A percentile compares a stretch with the other conserved stretches of the same genome.
Evolutionary conservation across 371 early-diverging fungal species (phyloP).

Genomic region (Lichtheimia corymbifera): DNA sequence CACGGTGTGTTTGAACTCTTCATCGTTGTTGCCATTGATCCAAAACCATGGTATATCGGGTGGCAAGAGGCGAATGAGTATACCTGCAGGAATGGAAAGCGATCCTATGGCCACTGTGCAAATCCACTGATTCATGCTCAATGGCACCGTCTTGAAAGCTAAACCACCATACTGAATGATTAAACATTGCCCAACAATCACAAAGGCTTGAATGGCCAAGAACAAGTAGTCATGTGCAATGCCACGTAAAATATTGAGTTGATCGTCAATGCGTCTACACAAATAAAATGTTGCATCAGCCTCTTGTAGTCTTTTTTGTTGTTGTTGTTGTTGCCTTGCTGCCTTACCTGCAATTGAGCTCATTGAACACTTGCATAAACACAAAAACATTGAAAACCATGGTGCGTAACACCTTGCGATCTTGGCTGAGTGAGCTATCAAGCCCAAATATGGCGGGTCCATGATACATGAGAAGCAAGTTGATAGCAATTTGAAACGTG

Average conservation of each 20-base stretch:
- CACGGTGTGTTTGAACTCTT: constrained; percentile 42
- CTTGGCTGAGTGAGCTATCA: background rate
- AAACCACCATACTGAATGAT: constrained; percentile 85
- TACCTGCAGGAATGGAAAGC: constrained; percentile 77
- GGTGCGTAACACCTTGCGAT: constrained; percentile 37
- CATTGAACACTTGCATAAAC: constrained; percentile 72
- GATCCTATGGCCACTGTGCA: constrained; percentile 68
- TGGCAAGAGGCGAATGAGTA: constrained; percentile 71
- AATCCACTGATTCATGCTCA: constrained; percentile 73
- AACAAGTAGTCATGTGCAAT: constrained; percentile 73
- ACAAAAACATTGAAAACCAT: constrained; percentile 76
- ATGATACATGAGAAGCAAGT: constrained; percentile 38
- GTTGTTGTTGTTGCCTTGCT: background rate
- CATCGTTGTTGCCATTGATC: constrained; percentile 37
- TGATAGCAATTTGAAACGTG: constrained; percentile 56
- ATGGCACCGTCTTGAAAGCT: constrained; percentile 76
- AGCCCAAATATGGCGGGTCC: constrained; percentile 37
- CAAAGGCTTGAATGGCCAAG: constrained; percentile 63
- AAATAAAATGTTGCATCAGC: background rate
- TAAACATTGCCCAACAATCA: constrained; percentile 67
- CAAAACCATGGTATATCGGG: constrained; percentile 27
- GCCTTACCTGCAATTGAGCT: constrained; percentile 61
- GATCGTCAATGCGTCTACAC: constrained; percentile 58
- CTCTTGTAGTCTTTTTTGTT: background rate
- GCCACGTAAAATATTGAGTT: constrained; percentile 78